A percentile compares a stretch with the other conserved stretches of the same genome.
These are phyloP conservation scores for Beverwykella pulmonaria DNA, from an alignment of 495 filamentous ascomycete genomes.

Conservation along the genomic window DNA sequence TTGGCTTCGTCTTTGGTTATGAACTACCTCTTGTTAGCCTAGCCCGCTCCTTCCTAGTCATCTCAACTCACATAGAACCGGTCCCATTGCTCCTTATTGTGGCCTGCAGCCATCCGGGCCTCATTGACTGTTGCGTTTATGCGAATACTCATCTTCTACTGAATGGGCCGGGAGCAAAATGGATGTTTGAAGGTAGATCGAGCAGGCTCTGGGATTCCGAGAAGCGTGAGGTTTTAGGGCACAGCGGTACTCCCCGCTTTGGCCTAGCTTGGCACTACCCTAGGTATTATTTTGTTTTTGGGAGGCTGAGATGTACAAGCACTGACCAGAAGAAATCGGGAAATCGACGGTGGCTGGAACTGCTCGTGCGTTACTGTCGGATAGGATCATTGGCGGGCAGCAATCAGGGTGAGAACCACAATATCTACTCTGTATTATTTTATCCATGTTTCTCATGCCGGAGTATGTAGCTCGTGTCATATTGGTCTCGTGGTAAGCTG, in stretches of 20 bases:
- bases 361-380: conserved; percentile 32
- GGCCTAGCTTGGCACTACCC: no score
- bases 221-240: conserved; percentile 36
- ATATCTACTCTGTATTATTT: conserved; percentile 18
- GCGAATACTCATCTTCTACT: conserved; percentile 28
- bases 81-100: conserved; percentile 33
- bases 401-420: conserved; percentile 12
- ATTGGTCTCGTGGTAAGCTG: conserved; percentile 12
- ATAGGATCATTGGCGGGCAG: conserved; percentile 22
- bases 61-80: conserved; percentile 34
- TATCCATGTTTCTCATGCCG: conserved; percentile 13
- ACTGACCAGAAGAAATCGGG: conserved; percentile 35
- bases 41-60: not conserved
- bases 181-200: conserved; percentile 5
- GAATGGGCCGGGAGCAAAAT: not conserved
- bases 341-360: conserved; percentile 30
- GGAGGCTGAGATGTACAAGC: conserved; percentile 36
- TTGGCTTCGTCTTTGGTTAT: conserved; percentile 34
- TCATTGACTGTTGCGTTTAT: conserved; percentile 28
- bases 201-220: conserved; percentile 22
- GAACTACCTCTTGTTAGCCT: conserved; percentile 19
- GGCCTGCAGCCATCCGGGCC: conserved; percentile 20
- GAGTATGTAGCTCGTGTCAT: conserved; percentile 28
- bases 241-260: conserved; percentile 35
- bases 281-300: conserved; percentile 36